These are phyloP conservation scores for Lactarius trivialis DNA, from an alignment of 768 basidiomycete species.

Conservation along the genomic window DNA sequence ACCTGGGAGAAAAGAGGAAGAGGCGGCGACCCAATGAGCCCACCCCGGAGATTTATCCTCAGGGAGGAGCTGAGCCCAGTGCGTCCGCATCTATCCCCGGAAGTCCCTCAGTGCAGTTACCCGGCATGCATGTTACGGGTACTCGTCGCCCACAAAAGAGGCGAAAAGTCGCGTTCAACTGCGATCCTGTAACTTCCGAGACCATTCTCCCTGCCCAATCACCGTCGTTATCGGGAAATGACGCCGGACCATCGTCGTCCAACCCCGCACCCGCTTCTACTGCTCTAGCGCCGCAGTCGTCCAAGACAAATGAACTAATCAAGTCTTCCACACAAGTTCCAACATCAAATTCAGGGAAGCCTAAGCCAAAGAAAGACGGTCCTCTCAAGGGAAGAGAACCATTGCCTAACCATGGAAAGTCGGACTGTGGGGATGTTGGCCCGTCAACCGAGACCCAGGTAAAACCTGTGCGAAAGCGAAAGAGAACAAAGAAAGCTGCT, in stretches of 20 bases:
- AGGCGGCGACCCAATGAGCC: background rate
- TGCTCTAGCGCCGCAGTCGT: background rate
- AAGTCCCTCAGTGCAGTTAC: background rate
- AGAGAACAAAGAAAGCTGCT: background rate
- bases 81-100: background rate
- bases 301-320: background rate
- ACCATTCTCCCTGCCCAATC: background rate
- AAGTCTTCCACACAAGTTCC: background rate
- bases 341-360: background rate
- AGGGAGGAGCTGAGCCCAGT: background rate
- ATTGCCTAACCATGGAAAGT: background rate
- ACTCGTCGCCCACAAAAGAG: slow-evolving; percentile 4
- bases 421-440: background rate
- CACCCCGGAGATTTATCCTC: background rate
- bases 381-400: background rate
- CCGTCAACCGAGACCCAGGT: background rate
- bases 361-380: background rate
- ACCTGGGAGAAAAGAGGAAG: background rate
- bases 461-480: slow-evolving; percentile 7
- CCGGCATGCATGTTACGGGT: background rate
- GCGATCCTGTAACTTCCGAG: background rate
- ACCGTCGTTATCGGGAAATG: background rate
- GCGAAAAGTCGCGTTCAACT: slow-evolving; percentile 10
- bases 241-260: background rate
- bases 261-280: background rate